These are phyloP conservation scores for Calonectria pseudoreteaudii DNA, from an alignment of 2,329 filamentous ascomycete genomes.

Conservation along the genomic window DNA sequence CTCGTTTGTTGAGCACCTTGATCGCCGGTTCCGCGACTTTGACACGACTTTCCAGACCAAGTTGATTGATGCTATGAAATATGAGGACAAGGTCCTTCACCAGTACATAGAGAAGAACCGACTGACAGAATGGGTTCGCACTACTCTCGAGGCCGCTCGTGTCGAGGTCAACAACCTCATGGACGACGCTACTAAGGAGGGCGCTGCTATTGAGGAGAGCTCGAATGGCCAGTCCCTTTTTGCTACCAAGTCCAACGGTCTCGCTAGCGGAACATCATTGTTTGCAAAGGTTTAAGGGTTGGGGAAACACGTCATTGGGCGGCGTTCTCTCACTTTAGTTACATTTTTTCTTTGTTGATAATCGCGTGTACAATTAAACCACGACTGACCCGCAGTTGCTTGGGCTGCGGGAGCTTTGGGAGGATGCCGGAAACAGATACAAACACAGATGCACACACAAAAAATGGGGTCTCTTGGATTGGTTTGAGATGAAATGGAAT, in stretches of 20 bases:
- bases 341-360: conserved; percentile 20
- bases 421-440: conserved; percentile 17
- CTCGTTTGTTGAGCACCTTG: conserved; percentile 71
- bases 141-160: conserved; percentile 53
- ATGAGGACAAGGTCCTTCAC: conserved; percentile 76
- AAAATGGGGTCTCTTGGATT: conserved; percentile 32
- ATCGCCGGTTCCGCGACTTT: conserved; percentile 69
- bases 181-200: conserved; percentile 46
- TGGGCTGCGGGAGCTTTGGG: neutral
- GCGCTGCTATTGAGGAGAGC: conserved; percentile 15
- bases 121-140: conserved; percentile 74
- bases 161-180: conserved; percentile 46
- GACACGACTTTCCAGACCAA: conserved; percentile 74
- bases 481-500: conserved; percentile 23
- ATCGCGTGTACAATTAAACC: conserved; percentile 28
- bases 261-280: conserved; percentile 17
- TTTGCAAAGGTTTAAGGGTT: conserved; percentile 22
- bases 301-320: conserved; percentile 17
- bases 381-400: neutral
- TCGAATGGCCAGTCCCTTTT: conserved; percentile 36
- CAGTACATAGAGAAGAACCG: conserved; percentile 75
- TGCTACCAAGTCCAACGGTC: conserved; percentile 22
- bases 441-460: conserved; percentile 20
- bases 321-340: conserved; percentile 23
- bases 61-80: conserved; percentile 77